These are phyloP conservation scores for Terfezia claveryi DNA, from an alignment of 495 filamentous ascomycete species.

Conservation along the genomic window DNA sequence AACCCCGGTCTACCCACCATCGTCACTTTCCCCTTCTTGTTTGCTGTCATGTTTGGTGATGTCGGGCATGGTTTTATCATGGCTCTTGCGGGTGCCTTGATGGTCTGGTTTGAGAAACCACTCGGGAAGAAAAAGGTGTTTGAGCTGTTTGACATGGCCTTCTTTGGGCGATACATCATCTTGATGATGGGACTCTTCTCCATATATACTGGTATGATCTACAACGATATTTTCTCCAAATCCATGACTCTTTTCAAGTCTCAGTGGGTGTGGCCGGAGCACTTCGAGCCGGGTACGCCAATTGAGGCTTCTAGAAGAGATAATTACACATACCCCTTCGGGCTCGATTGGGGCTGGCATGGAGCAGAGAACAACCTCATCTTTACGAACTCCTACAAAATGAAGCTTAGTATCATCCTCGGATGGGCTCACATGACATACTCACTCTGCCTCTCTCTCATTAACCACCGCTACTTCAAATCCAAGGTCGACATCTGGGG, in stretches of 20 bases:
- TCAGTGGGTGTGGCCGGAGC: conserved; percentile 64
- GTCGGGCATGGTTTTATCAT: conserved; percentile 81
- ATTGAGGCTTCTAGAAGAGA: conserved; percentile 38
- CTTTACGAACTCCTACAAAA: conserved; percentile 96
- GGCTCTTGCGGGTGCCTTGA: conserved; percentile 51
- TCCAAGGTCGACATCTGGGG: conserved; percentile 84
- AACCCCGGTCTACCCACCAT: conserved; percentile 90
- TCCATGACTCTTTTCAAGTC: conserved; percentile 68
- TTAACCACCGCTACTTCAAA: conserved; percentile 90
- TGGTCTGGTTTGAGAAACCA: conserved; percentile 90
- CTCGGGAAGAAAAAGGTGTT: conserved; percentile 67
- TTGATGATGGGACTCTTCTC: conserved; percentile 94
- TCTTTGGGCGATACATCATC: conserved; percentile 96
- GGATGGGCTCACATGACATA: conserved; percentile 98
- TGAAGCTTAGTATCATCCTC: conserved; percentile 94
- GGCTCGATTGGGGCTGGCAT: conserved; percentile 94
- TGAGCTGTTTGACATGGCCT: conserved; percentile 92
- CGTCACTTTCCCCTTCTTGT: conserved; percentile 92
- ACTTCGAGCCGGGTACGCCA: conserved; percentile 35
- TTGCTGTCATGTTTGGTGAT: conserved; percentile 98
- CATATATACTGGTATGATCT: conserved; percentile 89
- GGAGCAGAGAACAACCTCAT: conserved; percentile 79
- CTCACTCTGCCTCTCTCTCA: conserved; percentile 73
- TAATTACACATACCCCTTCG: conserved; percentile 60
- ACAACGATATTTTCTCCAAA: conserved; percentile 95